Evolutionary conservation across 345 rosid genomes (phyloP), one percentile per base, ranked within the genome.

Genomic region (Iberis pinnata): DNA sequence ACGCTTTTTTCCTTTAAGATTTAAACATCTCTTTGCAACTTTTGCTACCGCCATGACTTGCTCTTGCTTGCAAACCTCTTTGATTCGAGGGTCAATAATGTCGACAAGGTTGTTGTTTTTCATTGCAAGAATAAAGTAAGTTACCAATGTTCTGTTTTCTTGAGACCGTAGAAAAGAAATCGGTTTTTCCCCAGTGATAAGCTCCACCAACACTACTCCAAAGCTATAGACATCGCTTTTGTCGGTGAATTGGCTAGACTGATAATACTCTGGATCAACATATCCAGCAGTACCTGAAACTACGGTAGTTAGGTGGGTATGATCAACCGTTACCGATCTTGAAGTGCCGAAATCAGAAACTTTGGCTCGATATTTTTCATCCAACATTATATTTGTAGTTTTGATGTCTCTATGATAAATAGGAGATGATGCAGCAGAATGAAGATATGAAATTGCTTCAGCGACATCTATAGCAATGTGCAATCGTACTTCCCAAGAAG

Each of bases 331-430:
- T 19, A 61, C 76, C 4, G 77, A 60, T 60, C 81, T 76, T 2
- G 81, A 76, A 3, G 75, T 66, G 20, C 81, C 79, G 0, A 79
- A 79, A 54, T 79, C 81, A 0, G 79, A 58, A 31, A 76, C 59
- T 17, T 54, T 54, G n/a, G 48, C 48, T 24, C 37, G 14, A 18
- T 54, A 40, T 18, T 54, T 54, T 40, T 29, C 33, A 29, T 29
- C 33, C 33, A 29, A 29, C 33, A 29, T 29, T 29, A 29, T 29
- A 9, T 29, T 54, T 4, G 48, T 26, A 14, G 59, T 24, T 41
- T 54, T 54, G 19, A 54, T 41, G 25, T 54, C 59, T 25, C 59
- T 54, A 19, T 54, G 59, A 24, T 24, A 38, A 0, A 54, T 40
- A 0, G 48, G 59, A 4, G 11, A 14, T 4, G 48, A 26, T 5